A percentile compares a stretch with the other conserved stretches of the same genome.
phyloP scores from a whole-genome alignment of 2,329 filamentous ascomycete species.

The Orbilia brochopaga region DNA sequence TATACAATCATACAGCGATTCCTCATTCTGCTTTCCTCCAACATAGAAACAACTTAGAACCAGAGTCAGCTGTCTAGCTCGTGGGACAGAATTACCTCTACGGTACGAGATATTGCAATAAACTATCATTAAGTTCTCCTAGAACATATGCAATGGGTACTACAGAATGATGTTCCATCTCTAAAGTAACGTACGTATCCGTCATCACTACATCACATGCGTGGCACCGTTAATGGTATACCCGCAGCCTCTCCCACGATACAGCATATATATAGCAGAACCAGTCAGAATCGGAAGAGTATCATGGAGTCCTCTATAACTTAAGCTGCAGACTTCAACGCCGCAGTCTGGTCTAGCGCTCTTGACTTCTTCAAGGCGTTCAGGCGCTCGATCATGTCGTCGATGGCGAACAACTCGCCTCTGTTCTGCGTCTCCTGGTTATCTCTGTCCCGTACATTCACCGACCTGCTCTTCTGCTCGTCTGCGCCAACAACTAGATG shows the following conservation, averaged over 20 bases:
- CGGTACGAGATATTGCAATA: not conserved
- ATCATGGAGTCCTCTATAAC: not conserved
- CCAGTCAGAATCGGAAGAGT: not conserved
- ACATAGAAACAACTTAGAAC: too few species aligned
- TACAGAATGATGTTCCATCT: not conserved
- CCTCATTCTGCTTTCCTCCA: not conserved
- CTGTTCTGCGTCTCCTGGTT: slow-evolving; percentile 68
- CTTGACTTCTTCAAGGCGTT: slow-evolving; percentile 27
- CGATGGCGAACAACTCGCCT: slow-evolving; percentile 66
- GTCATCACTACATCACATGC: too few species aligned
- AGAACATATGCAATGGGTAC: not conserved
- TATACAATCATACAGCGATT: not conserved
- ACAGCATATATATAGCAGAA: not conserved
- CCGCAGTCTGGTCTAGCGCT: slow-evolving; percentile 22
- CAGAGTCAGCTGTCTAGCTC: too few species aligned
- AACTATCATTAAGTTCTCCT: not conserved
- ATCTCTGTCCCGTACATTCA: slow-evolving; percentile 70
- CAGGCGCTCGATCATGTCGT: slow-evolving; percentile 60
- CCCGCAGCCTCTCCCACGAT: not conserved
- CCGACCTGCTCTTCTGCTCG: slow-evolving; percentile 66
- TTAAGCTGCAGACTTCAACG: not conserved
- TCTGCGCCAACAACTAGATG: slow-evolving; percentile 67
- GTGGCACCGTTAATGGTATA: too few species aligned
- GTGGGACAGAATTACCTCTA: too few species aligned
- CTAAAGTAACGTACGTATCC: not conserved